Evolutionary conservation across 1,284 basidiomycete species (phyloP), one percentile per base, ranked within the genome.

Genomic region (Quambalaria eucalypti): DNA sequence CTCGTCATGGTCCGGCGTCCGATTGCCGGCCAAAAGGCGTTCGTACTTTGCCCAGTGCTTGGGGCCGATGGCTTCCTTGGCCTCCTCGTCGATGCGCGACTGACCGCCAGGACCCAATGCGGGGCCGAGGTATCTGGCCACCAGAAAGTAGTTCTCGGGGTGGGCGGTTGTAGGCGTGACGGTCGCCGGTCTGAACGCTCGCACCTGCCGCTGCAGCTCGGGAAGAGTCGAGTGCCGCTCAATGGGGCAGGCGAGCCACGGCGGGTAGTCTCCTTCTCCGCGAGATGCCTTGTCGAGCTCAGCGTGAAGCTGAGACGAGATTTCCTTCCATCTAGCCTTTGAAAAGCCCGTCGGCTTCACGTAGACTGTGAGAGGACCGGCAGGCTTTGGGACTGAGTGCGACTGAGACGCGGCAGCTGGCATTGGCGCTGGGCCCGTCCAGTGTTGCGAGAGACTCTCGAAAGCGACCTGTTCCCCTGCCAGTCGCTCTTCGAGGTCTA

Each of bases 171-270:
- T 50, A 4, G 49, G 36, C 4, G 49, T 50, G 31, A 50, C 49
- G 10, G 21, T 28, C n/a, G 19, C 16, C n/a, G 49, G 49, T 19
- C 49, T 36, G 76, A 96, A 93, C 9, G 90, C 78, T 0, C 81
- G 77, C 12, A 92, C 87, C 50, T 95, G 86, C 2, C 79, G 77
- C 59, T 84, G 84, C 1, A 96, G 80, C 70, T 96, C 91, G 0
- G 87, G 87, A 0, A 92, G 80, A 0, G 87, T 81, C 0, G 89
- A 91, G 68, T 95, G 91, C 0, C 91, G 83, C 3, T 84, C 83
- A 1, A 93, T 78, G 0, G 90, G 88, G 0, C 42, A 46, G n/a
- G 42, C 42, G 25, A 46, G 42, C 42, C 42, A 46, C 3, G 25
- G 21, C 21, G 42, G 42, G 42, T 46, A 46, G 21, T 14, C 12